Conservation (phyloP, 1,284 basidiomycete genomes). For the Cryptococcus sp. region DNA sequence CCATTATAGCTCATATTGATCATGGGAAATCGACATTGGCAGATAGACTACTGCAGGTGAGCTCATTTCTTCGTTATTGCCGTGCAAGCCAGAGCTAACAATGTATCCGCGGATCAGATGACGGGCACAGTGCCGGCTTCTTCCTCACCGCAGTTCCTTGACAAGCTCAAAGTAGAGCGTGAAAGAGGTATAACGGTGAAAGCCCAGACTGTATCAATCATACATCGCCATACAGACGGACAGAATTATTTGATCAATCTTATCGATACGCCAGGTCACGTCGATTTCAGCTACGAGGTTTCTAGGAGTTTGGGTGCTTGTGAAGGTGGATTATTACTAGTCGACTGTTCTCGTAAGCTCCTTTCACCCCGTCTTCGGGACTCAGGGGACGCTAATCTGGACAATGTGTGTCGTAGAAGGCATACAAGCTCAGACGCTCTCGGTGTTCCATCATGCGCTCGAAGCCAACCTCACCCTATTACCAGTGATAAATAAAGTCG, state of each 20-base stretch:
- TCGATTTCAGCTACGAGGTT: slow-evolving; percentile 96
- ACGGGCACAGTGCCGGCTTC: slow-evolving; percentile 77
- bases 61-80: slow-evolving; percentile 2
- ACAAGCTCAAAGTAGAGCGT: slow-evolving; percentile 93
- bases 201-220: slow-evolving; percentile 91
- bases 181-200: slow-evolving; percentile 81
- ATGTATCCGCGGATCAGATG: slow-evolving; percentile 58
- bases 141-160: slow-evolving; percentile 77
- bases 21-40: slow-evolving; percentile 93
- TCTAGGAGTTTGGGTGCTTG: slow-evolving; percentile 89
- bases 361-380: neutral
- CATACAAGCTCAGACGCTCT: slow-evolving; percentile 95
- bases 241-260: slow-evolving; percentile 80
- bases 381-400: neutral
- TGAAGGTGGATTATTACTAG: slow-evolving; percentile 85
- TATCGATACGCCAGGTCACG: slow-evolving; percentile 96
- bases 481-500: slow-evolving; percentile 95
- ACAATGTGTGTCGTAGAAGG: slow-evolving; percentile 62
- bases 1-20: slow-evolving; percentile 89
- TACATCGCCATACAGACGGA: slow-evolving; percentile 63
- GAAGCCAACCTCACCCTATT: slow-evolving; percentile 83
- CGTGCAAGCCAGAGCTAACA: neutral
- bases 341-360: slow-evolving; percentile 77
- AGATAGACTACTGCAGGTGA: slow-evolving; percentile 74
- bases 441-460: slow-evolving; percentile 85